phyloP scores from a whole-genome alignment of 352 stramenopile genomes.

The Pythium biforme region DNA sequence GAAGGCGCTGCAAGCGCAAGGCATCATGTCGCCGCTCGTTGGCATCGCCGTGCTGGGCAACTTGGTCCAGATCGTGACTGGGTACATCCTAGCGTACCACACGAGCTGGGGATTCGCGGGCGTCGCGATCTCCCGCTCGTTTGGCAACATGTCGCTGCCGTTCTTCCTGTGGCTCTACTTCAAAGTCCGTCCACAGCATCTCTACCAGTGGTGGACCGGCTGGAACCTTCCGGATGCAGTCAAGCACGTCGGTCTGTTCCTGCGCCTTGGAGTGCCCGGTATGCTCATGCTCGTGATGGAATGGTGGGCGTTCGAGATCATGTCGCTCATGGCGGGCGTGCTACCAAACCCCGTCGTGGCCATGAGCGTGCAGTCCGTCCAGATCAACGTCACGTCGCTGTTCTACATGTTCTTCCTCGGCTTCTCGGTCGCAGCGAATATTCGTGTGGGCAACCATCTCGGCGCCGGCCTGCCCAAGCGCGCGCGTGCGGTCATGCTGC shows the following conservation, averaged over 20 bases:
- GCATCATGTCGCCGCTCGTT: constrained; percentile 62
- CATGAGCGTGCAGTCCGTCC: constrained; percentile 68
- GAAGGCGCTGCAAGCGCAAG: constrained; percentile 68
- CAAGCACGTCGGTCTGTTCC: constrained; percentile 51
- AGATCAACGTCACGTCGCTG: constrained; percentile 66
- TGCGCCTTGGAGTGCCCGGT: constrained; percentile 55
- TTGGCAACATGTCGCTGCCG: constrained; percentile 52
- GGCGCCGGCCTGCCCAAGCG: constrained; percentile 58
- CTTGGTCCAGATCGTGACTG: constrained; percentile 55
- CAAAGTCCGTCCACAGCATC: constrained; percentile 28
- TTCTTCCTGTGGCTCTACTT: constrained; percentile 61
- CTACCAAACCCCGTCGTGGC: constrained; percentile 56
- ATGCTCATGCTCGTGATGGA: constrained; percentile 69
- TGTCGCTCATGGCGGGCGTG: constrained; percentile 67
- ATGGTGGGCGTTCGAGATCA: constrained; percentile 79
- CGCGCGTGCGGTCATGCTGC: constrained; percentile 45
- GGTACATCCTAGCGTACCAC: constrained; percentile 71
- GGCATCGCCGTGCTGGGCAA: constrained; percentile 50
- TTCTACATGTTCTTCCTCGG: constrained; percentile 81
- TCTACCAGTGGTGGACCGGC: constrained; percentile 55
- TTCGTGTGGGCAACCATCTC: constrained; percentile 73
- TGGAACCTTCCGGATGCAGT: constrained; percentile 51
- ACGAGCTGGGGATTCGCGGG: constrained; percentile 74
- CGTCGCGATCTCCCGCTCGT: constrained; percentile 55
- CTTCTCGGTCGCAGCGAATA: constrained; percentile 56